Conservation (phyloP, 2,329 filamentous ascomycete genomes). For the Xylariaceae sp. region DNA sequence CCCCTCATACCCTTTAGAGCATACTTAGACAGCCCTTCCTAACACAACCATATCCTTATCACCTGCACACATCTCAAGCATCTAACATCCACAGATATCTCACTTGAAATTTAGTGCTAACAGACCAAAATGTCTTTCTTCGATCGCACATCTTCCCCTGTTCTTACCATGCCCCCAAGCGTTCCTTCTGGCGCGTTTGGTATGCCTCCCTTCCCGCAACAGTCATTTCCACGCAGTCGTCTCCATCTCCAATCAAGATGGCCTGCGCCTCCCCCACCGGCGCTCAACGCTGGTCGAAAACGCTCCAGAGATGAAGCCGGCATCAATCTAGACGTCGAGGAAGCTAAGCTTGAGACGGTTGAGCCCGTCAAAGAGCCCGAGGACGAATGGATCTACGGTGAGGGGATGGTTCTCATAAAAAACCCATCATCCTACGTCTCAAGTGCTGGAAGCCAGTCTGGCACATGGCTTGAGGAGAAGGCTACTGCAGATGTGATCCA, state of each 20-base stretch:
- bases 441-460: slow-evolving; percentile 64
- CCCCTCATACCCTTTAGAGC: slow-evolving; percentile 8
- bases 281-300: slow-evolving; percentile 61
- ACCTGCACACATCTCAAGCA: slow-evolving; percentile 9
- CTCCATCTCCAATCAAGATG: slow-evolving; percentile 33
- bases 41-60: slow-evolving; percentile 10
- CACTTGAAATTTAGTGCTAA: slow-evolving; percentile 30
- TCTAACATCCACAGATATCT: slow-evolving; percentile 29
- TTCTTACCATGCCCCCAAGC: slow-evolving; percentile 42
- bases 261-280: slow-evolving; percentile 26
- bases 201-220: slow-evolving; percentile 38
- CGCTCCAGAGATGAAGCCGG: slow-evolving; percentile 71
- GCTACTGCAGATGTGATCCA: slow-evolving; percentile 46
- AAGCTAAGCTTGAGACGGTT: slow-evolving; percentile 32
- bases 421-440: slow-evolving; percentile 54
- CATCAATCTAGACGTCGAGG: slow-evolving; percentile 58
- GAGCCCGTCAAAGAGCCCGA: slow-evolving; percentile 51
- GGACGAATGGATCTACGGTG: slow-evolving; percentile 65
- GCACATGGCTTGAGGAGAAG: slow-evolving; percentile 69
- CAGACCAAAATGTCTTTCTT: slow-evolving; percentile 35
- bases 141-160: slow-evolving; percentile 35
- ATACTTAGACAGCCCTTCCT: slow-evolving; percentile 14
- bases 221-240: slow-evolving; percentile 29
- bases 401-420: slow-evolving; percentile 71
- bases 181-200: slow-evolving; percentile 40